These are phyloP conservation scores for Penicillium sp. DNA, from an alignment of 2,329 filamentous ascomycete genomes.

Conservation along the genomic window DNA sequence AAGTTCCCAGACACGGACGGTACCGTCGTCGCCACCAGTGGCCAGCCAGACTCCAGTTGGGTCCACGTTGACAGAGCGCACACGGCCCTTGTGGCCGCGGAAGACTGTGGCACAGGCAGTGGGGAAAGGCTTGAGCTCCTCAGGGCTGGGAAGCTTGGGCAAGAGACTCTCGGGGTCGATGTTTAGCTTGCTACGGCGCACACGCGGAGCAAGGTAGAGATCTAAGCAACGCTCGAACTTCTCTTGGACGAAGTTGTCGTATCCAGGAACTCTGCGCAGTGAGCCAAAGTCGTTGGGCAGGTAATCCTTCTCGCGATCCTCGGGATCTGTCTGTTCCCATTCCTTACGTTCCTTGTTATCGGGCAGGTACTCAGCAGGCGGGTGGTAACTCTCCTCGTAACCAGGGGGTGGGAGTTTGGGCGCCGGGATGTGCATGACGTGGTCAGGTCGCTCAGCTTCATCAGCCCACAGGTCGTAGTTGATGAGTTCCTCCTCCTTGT, in stretches of 20 bases:
- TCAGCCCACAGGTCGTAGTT: conserved; percentile 95
- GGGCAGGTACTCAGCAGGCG: conserved; percentile 89
- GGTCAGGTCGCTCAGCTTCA: conserved; percentile 76
- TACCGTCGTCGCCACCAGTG: conserved; percentile 91
- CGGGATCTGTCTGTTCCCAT: conserved; percentile 84
- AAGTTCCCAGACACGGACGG: conserved; percentile 85
- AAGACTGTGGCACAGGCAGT: conserved; percentile 86
- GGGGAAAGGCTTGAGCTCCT: conserved; percentile 93
- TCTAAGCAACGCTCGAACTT: conserved; percentile 94
- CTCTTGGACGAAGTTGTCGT: conserved; percentile 87
- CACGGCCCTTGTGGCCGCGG: conserved; percentile 81
- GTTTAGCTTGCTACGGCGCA: conserved; percentile 90
- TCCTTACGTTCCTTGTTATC: conserved; percentile 76
- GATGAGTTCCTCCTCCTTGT: conserved; percentile 68
- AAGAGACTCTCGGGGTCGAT: conserved; percentile 92
- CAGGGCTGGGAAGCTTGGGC: conserved; percentile 87
- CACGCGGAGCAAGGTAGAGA: conserved; percentile 87
- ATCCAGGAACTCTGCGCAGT: conserved; percentile 87
- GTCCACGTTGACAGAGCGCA: conserved; percentile 81
- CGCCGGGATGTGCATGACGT: conserved; percentile 91
- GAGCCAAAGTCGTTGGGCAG: conserved; percentile 79
- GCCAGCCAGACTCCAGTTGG: conserved; percentile 83
- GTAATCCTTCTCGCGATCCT: conserved; percentile 88
- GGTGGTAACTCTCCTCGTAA: conserved; percentile 95
- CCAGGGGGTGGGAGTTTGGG: conserved; percentile 91